These are phyloP conservation scores for Helianthus tuberosus DNA, from an alignment of 129 eudicot genomes.

Conservation along the genomic window DNA sequence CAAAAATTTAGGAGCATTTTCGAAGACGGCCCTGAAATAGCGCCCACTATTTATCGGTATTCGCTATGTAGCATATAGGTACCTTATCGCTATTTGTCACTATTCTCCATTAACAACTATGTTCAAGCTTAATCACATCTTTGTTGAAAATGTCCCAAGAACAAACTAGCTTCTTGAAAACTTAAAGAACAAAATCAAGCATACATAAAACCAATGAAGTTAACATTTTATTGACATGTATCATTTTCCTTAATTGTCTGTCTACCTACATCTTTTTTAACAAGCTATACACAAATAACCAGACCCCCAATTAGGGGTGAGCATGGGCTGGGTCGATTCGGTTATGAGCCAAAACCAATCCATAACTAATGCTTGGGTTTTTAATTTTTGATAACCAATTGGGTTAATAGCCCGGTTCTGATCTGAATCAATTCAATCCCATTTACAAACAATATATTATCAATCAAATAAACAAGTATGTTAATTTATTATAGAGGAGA, in stretches of 20 bases:
- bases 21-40: too few relatives aligned
- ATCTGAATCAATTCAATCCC: background rate
- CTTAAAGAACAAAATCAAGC: conserved; percentile 3
- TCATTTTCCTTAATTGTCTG: background rate
- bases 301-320: background rate
- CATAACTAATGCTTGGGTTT: background rate
- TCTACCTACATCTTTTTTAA: conserved; percentile 4
- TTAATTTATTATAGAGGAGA: background rate
- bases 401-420: background rate
- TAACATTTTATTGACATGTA: background rate
- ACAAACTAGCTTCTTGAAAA: conserved; percentile 5
- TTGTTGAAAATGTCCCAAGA: background rate
- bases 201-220: conserved; percentile 8
- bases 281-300: conserved; percentile 8
- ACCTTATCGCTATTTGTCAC: too few relatives aligned
- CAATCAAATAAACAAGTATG: background rate
- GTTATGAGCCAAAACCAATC: background rate
- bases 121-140: conserved; percentile 13
- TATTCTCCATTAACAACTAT: background rate
- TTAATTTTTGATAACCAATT: background rate
- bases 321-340: background rate
- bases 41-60: too few relatives aligned
- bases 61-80: too few relatives aligned
- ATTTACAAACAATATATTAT: too few relatives aligned
- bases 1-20: too few relatives aligned